Conservation (phyloP, 1,139 yeast species). For the Candida sojae region DNA sequence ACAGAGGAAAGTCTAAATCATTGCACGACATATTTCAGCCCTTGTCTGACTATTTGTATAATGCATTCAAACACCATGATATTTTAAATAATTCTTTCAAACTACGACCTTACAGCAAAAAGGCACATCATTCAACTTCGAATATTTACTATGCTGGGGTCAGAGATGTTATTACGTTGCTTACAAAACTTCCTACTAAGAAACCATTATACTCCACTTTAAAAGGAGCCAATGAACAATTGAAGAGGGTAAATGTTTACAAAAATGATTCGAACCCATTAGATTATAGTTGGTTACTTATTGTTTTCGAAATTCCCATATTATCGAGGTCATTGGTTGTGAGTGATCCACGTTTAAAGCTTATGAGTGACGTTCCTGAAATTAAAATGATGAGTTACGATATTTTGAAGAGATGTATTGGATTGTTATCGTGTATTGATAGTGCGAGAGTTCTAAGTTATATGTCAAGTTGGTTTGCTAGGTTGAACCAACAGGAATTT, state of each 20-base stretch:
- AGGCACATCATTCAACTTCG: conserved; percentile 38
- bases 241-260: conserved; percentile 45
- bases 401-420: conserved; percentile 64
- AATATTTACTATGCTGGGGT: conserved; percentile 52
- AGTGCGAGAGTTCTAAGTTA: conserved; percentile 39
- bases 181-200: conserved; percentile 56
- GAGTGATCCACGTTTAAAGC: conserved; percentile 18
- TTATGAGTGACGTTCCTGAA: conserved; percentile 50
- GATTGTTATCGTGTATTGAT: conserved; percentile 58
- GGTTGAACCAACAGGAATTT: conserved; percentile 41
- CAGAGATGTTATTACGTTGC: conserved; percentile 37
- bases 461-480: conserved; percentile 61
- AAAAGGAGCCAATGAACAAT: conserved; percentile 46
- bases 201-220: conserved; percentile 59
- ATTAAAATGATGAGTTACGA: conserved; percentile 61
- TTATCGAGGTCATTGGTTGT: conserved; percentile 46
- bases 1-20: conserved; percentile 12
- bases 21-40: conserved; percentile 51
- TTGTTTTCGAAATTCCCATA: conserved; percentile 65
- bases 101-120: conserved; percentile 21
- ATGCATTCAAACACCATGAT: conserved; percentile 40
- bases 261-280: conserved; percentile 34
- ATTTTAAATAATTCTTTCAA: conserved; percentile 54
- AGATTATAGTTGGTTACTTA: conserved; percentile 54
- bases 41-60: conserved; percentile 43